These are phyloP conservation scores for Kodamaea hsintzibuensis DNA, from an alignment of 805 yeast species.

Conservation along the genomic window DNA sequence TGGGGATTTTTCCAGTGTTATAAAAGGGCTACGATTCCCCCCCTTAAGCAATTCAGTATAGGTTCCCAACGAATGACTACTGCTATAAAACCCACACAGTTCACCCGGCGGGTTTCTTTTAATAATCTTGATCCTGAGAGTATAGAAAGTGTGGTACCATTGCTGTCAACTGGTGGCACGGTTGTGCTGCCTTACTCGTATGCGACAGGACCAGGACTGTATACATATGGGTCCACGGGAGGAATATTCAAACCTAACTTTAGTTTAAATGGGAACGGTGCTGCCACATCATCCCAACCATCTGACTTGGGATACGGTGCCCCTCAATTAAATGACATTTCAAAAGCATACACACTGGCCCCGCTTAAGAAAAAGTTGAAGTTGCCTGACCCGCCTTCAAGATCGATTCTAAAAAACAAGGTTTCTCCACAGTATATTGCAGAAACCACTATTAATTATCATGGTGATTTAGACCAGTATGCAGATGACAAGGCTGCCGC, in stretches of 20 bases:
- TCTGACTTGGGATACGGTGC: slow-evolving; percentile 22
- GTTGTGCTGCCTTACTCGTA: slow-evolving; percentile 4
- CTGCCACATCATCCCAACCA: background rate
- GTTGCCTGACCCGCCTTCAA: slow-evolving; percentile 35
- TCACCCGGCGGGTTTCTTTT: slow-evolving; percentile 45
- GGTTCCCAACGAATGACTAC: background rate
- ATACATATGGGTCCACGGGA: background rate
- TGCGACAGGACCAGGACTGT: background rate
- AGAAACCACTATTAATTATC: slow-evolving; percentile 21
- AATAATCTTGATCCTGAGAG: slow-evolving; percentile 36
- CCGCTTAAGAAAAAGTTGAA: slow-evolving; percentile 17
- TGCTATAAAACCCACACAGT: slow-evolving; percentile 12
- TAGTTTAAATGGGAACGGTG: background rate
- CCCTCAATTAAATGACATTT: slow-evolving; percentile 18
- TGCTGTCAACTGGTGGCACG: slow-evolving; percentile 1
- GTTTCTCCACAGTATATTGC: slow-evolving; percentile 25
- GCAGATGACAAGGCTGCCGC: slow-evolving; percentile 13
- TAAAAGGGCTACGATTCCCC: slow-evolving; percentile 1
- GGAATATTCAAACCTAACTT: slow-evolving; percentile 8
- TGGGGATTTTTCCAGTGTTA: background rate
- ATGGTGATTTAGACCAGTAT: slow-evolving; percentile 19
- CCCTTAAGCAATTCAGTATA: background rate
- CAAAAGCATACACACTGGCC: slow-evolving; percentile 16
- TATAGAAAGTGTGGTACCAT: slow-evolving; percentile 9
- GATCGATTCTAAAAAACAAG: slow-evolving; percentile 41